Conservation (phyloP, 2,329 filamentous ascomycete genomes). For the Huntiella decipiens region DNA sequence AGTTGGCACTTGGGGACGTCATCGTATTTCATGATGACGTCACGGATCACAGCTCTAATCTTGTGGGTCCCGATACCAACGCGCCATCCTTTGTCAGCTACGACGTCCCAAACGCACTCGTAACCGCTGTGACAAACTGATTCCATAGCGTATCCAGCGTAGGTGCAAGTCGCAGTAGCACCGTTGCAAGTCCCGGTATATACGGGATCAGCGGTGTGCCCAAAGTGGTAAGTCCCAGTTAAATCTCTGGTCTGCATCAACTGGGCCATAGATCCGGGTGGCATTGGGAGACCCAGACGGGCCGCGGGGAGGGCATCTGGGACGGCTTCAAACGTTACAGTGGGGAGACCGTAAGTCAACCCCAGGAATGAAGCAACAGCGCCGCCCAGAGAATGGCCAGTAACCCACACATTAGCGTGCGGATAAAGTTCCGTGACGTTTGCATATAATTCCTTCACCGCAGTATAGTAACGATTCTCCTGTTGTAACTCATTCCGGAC, state of each 20-base stretch:
- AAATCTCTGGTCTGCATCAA: slow-evolving; percentile 50
- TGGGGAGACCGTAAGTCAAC: slow-evolving; percentile 75
- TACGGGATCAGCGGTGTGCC: slow-evolving; percentile 87
- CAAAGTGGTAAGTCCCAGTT: slow-evolving; percentile 76
- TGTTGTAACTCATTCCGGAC: slow-evolving; percentile 54
- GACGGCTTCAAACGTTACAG: slow-evolving; percentile 84
- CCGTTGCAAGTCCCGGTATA: slow-evolving; percentile 89
- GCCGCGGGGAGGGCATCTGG: slow-evolving; percentile 75
- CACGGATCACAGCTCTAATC: slow-evolving; percentile 71
- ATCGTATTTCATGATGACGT: slow-evolving; percentile 73
- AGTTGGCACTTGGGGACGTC: slow-evolving; percentile 55
- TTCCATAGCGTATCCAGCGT: slow-evolving; percentile 86
- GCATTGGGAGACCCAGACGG: slow-evolving; percentile 67
- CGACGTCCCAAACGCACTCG: slow-evolving; percentile 83
- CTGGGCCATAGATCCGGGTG: slow-evolving; percentile 56
- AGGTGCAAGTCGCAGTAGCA: slow-evolving; percentile 71
- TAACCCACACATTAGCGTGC: slow-evolving; percentile 66
- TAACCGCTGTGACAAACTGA: slow-evolving; percentile 77
- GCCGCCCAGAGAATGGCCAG: slow-evolving; percentile 83
- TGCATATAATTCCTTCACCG: slow-evolving; percentile 72
- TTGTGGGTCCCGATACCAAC: slow-evolving; percentile 82
- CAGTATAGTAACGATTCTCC: slow-evolving; percentile 82
- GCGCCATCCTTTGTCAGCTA: slow-evolving; percentile 78
- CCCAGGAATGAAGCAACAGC: slow-evolving; percentile 76
- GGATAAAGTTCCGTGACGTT: slow-evolving; percentile 87